phyloP scores from a whole-genome alignment of 108 stramenopile species.

The Epithemia pelagica region DNA sequence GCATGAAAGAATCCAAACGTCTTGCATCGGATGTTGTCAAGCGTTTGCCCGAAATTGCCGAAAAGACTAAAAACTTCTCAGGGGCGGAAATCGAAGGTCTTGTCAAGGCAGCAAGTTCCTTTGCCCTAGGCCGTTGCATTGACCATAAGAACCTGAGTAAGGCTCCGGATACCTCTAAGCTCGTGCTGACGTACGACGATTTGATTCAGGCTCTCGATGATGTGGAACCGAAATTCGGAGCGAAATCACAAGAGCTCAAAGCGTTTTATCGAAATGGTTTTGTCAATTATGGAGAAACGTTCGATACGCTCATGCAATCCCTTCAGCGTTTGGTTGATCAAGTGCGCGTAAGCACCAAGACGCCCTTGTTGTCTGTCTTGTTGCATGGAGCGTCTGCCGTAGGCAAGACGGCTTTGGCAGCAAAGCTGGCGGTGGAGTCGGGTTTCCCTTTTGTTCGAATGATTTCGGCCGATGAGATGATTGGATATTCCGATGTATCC shows the following conservation, averaged over 20 bases:
- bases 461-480: constrained; percentile 96
- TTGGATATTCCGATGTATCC: constrained; percentile 82
- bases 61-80: constrained; percentile 94
- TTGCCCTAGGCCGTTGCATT: constrained; percentile 83
- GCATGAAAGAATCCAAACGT: constrained; percentile 84
- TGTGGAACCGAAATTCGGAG: constrained; percentile 94
- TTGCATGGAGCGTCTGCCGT: constrained; percentile 76
- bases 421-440: constrained; percentile 87
- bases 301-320: constrained; percentile 72
- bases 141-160: constrained; percentile 90
- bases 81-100: constrained; percentile 98
- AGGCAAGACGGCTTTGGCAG: constrained; percentile 97
- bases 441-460: constrained; percentile 95
- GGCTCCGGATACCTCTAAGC: constrained; percentile 81
- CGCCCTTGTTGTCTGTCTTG: constrained; percentile 90
- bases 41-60: constrained; percentile 67
- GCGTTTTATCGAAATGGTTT: constrained; percentile 92
- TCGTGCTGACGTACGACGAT: constrained; percentile 78
- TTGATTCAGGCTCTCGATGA: constrained; percentile 87
- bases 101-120: constrained; percentile 94
- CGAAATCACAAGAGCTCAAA: constrained; percentile 83
- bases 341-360: constrained; percentile 77
- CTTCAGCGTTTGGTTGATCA: constrained; percentile 88
- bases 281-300: constrained; percentile 88
- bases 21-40: constrained; percentile 79